Percentiles rank a stretch among this genome's conserved stretches.
Evolutionary conservation across 306 rosid genomes (phyloP).

Genomic region (Corylus avellana): DNA sequence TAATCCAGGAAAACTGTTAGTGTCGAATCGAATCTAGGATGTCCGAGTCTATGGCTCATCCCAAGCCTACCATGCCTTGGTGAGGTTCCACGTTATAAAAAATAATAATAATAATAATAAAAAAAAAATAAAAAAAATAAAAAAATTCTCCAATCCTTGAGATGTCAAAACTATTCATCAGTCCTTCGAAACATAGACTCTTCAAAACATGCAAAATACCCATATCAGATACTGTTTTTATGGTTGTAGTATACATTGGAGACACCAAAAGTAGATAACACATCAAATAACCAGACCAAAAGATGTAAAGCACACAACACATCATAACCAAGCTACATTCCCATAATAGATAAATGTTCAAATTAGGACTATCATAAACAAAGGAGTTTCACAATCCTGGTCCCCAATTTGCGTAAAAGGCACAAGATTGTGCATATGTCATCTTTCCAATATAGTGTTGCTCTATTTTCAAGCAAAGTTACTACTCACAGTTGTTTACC

Average conservation of each 20-base stretch:
- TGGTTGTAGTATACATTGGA: not conserved
- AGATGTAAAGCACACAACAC: not conserved
- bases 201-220: not conserved
- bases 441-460: not conserved
- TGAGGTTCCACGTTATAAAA: too few species aligned
- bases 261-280: not conserved
- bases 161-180: constrained; percentile 11
- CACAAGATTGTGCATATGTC: not conserved
- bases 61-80: too few species aligned
- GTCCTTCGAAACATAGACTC: not conserved
- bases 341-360: not conserved
- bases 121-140: not conserved
- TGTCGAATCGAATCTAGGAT: too few species aligned
- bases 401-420: not conserved
- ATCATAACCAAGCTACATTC: not conserved
- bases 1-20: too few species aligned
- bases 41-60: too few species aligned
- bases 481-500: not conserved
- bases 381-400: not conserved
- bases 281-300: not conserved
- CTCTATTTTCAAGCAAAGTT: not conserved
- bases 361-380: not conserved
- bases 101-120: too few species aligned
- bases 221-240: not conserved
- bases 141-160: not conserved